Percentiles rank a stretch among this genome's conserved stretches.
Conservation (phyloP, 164 flowering plant species). For the Aristolochia californica region DNA sequence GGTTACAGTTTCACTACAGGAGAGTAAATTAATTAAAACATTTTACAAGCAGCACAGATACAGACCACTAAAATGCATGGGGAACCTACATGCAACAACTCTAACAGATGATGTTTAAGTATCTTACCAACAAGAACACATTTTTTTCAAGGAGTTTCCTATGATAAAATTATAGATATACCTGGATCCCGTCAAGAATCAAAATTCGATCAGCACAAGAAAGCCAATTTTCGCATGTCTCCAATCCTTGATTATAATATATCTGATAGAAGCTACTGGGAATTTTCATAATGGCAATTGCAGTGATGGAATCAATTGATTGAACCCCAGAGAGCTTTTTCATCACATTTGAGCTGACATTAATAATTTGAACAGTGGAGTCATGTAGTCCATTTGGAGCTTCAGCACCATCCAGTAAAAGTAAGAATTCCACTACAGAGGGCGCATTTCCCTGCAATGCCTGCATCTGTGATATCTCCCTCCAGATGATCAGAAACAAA, state of each 20-base stretch:
- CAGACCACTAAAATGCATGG: too few species aligned
- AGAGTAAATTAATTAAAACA: neutral
- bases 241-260: conserved; percentile 18
- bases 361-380: conserved; percentile 29
- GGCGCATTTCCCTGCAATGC: conserved; percentile 21
- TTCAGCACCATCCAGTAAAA: conserved; percentile 46
- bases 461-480: conserved; percentile 59
- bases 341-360: conserved; percentile 63
- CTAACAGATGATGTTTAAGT: neutral
- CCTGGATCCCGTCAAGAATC: conserved; percentile 95
- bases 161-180: conserved; percentile 8
- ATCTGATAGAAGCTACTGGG: conserved; percentile 45
- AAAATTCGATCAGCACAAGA: conserved; percentile 52
- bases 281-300: conserved; percentile 59
- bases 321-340: conserved; percentile 73
- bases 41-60: neutral
- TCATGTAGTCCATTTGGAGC: conserved; percentile 41
- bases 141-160: neutral
- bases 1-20: neutral
- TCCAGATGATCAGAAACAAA: conserved; percentile 12
- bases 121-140: neutral
- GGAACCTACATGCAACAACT: too few species aligned
- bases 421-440: conserved; percentile 40
- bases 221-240: conserved; percentile 39
- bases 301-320: conserved; percentile 62